phyloP scores from a whole-genome alignment of 129 eudicot genomes.

The Flaveria robusta region DNA sequence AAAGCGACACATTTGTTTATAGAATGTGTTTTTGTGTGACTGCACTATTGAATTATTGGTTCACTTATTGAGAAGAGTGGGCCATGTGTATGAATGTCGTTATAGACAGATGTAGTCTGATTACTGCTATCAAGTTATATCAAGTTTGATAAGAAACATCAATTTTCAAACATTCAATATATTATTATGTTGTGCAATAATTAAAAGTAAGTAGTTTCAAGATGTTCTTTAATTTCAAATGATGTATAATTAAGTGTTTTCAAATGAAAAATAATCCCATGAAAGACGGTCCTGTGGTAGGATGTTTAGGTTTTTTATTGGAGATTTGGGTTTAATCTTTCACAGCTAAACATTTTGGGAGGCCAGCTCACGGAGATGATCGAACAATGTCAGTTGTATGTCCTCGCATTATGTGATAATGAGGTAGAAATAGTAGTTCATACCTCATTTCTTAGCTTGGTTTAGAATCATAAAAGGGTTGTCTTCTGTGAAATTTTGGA shows the following conservation, averaged over 20 bases:
- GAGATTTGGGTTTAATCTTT: no score
- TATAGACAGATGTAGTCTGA: slow-evolving; percentile 5
- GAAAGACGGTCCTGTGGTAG: no score
- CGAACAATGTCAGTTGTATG: no score
- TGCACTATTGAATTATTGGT: neutral
- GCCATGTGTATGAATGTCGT: neutral
- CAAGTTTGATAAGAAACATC: neutral
- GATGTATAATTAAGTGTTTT: neutral
- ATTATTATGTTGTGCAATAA: neutral
- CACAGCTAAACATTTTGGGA: no score
- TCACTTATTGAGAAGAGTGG: neutral
- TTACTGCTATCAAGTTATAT: neutral
- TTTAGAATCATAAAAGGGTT: no score
- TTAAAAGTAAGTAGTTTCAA: neutral
- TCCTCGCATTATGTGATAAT: no score
- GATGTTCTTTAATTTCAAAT: neutral
- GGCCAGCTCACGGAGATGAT: no score
- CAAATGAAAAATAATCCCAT: no score
- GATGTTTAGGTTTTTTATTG: no score
- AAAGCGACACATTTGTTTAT: neutral
- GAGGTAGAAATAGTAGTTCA: no score
- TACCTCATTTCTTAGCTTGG: no score
- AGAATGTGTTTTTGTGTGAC: neutral
- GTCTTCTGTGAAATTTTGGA: no score
- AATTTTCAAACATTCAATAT: neutral